Conservation (phyloP, 768 basidiomycete genomes). For the Tricholoma furcatifolium region DNA sequence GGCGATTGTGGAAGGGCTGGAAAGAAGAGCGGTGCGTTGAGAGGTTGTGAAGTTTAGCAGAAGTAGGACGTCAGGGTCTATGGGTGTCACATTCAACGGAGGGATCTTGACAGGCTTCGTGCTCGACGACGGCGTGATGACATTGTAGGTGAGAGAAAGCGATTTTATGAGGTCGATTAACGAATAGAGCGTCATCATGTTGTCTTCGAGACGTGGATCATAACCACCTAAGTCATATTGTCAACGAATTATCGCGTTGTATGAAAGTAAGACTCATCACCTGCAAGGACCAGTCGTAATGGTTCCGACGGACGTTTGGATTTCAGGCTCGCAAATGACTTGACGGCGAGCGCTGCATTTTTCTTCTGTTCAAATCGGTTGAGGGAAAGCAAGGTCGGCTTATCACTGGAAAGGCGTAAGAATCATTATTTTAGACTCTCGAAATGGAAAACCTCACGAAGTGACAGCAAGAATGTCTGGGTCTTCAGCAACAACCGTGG, state of each 20-base stretch:
- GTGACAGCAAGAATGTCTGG: constrained; percentile 51
- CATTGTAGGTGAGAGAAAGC: constrained; percentile 55
- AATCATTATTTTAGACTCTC: not conserved
- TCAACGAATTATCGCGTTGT: not conserved
- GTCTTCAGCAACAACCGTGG: constrained; percentile 37
- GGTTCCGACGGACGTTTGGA: constrained; percentile 26
- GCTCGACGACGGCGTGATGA: constrained; percentile 50
- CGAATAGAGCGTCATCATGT: constrained; percentile 61
- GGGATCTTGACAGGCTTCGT: constrained; percentile 34
- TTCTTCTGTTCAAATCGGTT: constrained; percentile 98
- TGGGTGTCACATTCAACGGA: constrained; percentile 34
- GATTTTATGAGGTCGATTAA: constrained; percentile 61
- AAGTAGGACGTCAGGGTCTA: constrained; percentile 70
- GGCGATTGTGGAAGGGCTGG: constrained; percentile 59
- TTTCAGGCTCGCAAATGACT: constrained; percentile 66
- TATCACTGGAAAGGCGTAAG: constrained; percentile 35
- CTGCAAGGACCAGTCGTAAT: constrained; percentile 78
- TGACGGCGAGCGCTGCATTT: constrained; percentile 78
- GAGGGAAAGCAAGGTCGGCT: constrained; percentile 79
- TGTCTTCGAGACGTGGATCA: constrained; percentile 85
- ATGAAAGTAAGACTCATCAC: constrained; percentile 32
- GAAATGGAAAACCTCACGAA: constrained; percentile 47
- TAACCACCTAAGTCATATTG: constrained; percentile 65
- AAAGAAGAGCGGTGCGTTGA: constrained; percentile 83
- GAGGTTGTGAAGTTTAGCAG: constrained; percentile 87